phyloP scores from a whole-genome alignment of 1,284 basidiomycete species.

The Coniferiporia sulphurascens region DNA sequence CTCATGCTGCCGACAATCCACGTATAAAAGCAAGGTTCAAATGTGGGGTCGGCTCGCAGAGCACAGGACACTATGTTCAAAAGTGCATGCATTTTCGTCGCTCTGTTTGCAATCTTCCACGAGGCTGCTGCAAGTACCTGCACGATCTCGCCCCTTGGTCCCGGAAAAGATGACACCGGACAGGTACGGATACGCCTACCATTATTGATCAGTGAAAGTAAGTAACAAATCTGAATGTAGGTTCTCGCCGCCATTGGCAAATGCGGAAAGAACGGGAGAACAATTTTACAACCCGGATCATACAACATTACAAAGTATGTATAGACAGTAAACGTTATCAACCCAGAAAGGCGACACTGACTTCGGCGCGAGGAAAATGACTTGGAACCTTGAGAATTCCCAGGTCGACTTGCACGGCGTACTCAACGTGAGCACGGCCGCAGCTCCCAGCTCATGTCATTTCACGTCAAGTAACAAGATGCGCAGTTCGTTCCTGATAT shows the following conservation, averaged over 20 bases:
- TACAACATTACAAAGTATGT: constrained; percentile 49
- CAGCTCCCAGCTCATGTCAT: too few species aligned
- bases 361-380: constrained; percentile 45
- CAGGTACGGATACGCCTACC: constrained; percentile 28
- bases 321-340: neutral
- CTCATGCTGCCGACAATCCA: neutral
- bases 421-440: constrained; percentile 38
- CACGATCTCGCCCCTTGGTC: constrained; percentile 35
- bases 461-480: neutral
- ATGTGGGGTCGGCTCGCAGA: neutral
- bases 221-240: constrained; percentile 24
- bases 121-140: constrained; percentile 26
- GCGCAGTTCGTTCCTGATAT: constrained; percentile 51
- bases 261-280: constrained; percentile 50
- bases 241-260: constrained; percentile 46
- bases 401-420: constrained; percentile 51
- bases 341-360: neutral
- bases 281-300: constrained; percentile 38
- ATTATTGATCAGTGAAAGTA: neutral
- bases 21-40: neutral
- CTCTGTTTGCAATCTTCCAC: neutral
- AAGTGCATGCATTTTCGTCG: neutral
- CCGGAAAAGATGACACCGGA: constrained; percentile 39
- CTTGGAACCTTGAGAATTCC: constrained; percentile 49
- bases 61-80: neutral